Conservation (phyloP, 2,329 filamentous ascomycete genomes). For the Coleophoma cylindrospora region DNA sequence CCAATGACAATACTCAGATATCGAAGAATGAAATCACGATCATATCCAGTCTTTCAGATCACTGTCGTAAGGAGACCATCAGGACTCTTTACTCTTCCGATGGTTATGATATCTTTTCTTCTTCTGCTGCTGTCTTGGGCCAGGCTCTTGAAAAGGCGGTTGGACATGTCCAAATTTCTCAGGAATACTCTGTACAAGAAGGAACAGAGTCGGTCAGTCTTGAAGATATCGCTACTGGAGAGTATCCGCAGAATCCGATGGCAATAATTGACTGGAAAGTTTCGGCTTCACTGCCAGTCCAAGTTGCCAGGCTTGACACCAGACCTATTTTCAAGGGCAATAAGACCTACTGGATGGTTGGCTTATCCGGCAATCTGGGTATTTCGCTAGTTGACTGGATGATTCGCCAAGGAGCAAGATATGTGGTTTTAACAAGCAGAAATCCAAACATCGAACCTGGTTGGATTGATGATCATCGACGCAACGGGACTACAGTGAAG, state of each 20-base stretch:
- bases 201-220: background rate
- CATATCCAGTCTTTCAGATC: background rate
- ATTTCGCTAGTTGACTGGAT: conserved; percentile 33
- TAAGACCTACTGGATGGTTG: conserved; percentile 26
- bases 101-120: background rate
- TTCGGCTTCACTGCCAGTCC: background rate
- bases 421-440: conserved; percentile 33
- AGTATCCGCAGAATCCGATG: background rate
- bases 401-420: conserved; percentile 28
- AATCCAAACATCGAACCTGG: conserved; percentile 15
- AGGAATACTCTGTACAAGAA: background rate
- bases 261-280: conserved; percentile 1
- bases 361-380: conserved; percentile 24
- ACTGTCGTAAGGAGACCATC: background rate
- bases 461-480: conserved; percentile 3
- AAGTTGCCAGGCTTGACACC: background rate
- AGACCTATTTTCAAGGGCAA: conserved; percentile 5
- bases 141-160: background rate
- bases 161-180: background rate
- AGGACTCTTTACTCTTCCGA: background rate
- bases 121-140: background rate
- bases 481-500: conserved; percentile 23
- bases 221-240: background rate
- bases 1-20: background rate
- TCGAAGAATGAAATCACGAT: background rate